A percentile compares a stretch with the other conserved stretches of the same genome.
phyloP scores from a whole-genome alignment of 768 basidiomycete genomes.

The Serendipita sp. region DNA sequence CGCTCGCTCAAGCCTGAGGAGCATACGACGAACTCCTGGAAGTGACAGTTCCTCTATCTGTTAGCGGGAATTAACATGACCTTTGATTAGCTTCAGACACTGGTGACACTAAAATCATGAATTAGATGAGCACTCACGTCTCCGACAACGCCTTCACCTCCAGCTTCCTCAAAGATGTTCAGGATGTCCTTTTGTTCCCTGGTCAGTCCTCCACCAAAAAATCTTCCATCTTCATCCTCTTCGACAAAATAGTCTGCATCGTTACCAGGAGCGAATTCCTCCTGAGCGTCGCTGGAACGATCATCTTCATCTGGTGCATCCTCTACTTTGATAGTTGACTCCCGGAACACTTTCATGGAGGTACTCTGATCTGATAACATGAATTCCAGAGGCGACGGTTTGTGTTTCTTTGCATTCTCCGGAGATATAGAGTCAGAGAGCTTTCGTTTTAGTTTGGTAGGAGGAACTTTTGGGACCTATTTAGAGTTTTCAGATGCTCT shows the following conservation, averaged over 20 bases:
- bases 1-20: constrained; percentile 72
- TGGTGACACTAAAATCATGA: constrained; percentile 1
- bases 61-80: background rate
- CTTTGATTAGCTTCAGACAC: constrained; percentile 6
- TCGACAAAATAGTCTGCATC: constrained; percentile 84
- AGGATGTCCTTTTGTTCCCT: constrained; percentile 88
- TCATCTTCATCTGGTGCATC: constrained; percentile 41
- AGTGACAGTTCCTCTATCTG: constrained; percentile 55
- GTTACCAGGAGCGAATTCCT: constrained; percentile 61
- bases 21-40: constrained; percentile 50
- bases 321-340: constrained; percentile 26
- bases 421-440: constrained; percentile 11
- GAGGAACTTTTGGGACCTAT: constrained; percentile 7
- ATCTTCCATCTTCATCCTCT: constrained; percentile 83
- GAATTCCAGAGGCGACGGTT: constrained; percentile 7
- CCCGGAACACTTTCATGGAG: constrained; percentile 10
- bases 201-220: constrained; percentile 88
- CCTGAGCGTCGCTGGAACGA: constrained; percentile 20
- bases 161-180: constrained; percentile 71
- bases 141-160: constrained; percentile 45
- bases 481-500: background rate
- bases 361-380: background rate
- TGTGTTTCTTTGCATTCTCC: constrained; percentile 9
- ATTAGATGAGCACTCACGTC: constrained; percentile 35
- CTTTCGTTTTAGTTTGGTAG: constrained; percentile 14